Evolutionary conservation across 495 filamentous ascomycete genomes (phyloP), one percentile per base, ranked within the genome.

Genomic region (Xylaria bambusicola): DNA sequence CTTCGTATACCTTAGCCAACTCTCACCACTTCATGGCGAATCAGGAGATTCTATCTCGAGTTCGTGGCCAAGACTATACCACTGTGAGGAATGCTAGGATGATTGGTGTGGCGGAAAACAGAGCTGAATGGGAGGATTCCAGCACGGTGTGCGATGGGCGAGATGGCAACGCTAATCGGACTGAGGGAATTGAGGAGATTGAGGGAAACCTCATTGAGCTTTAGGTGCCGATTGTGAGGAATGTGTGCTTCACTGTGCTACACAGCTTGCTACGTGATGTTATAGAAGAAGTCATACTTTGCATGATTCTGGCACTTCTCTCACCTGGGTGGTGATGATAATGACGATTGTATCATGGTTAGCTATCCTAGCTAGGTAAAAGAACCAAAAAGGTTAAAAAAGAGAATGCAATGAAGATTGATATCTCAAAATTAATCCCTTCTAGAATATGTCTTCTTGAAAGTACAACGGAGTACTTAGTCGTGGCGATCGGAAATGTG

Each of bases 171-270:
- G n/a, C n/a, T n/a, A n/a, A n/a, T 15, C 7, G 1, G 17, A 45
- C 36, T 27, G 17, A 7, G n/a, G 27, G 8, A 6, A 12, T 2
- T 24, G 47, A 33, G 13, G 56, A 35, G 31, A 23, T 3, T 26
- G 56, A 35, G 18, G 47, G 10, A 18, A 21, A 52, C 38, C 56
- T 59, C 5, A 59, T 59, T 27, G 56, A 59, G 3, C 9, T 59
- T 13, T 59, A 52, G 24, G 29, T 3, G 2, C 15, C 18, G 1
- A 10, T 5, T 2, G 7, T 29, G 29, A 23, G 24, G 18, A 10
- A 15, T 41, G 15, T 29, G 6, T 6, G 36, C 24, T 18, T 20
- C 23, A 9, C n/a, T 15, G 42, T 46, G 52, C 38, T 12, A 26
- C 20, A 5, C 1, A 20, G 44, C 38, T 38, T 27, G 17, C 27